These are phyloP conservation scores for Rhododendron mucronatum DNA, from an alignment of 148 eudicot species.

Conservation along the genomic window DNA sequence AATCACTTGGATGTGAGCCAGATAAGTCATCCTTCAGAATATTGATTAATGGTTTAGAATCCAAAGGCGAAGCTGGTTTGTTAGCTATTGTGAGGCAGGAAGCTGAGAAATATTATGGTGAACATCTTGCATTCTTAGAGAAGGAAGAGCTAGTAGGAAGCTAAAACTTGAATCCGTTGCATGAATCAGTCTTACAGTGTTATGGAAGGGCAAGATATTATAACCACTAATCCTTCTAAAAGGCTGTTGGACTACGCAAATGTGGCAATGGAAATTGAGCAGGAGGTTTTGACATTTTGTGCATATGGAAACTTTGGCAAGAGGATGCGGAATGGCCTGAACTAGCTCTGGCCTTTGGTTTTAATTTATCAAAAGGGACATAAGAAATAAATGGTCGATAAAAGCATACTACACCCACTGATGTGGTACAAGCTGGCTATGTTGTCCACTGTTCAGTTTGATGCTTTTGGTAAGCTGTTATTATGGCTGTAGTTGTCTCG, in stretches of 20 bases:
- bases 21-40: constrained; percentile 44
- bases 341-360: not conserved
- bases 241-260: not conserved
- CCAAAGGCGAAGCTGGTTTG: constrained; percentile 32
- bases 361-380: not conserved
- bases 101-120: constrained; percentile 45
- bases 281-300: not conserved
- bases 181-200: not conserved
- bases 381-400: not conserved
- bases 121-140: constrained; percentile 32
- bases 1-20: constrained; percentile 39
- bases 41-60: constrained; percentile 40
- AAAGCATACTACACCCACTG: not conserved
- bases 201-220: not conserved
- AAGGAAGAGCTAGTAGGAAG: constrained; percentile 21
- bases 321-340: not conserved
- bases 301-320: constrained; percentile 1
- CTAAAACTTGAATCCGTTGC: not conserved
- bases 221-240: not conserved
- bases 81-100: constrained; percentile 34
- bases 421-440: not conserved
- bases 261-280: not conserved
- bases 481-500: not conserved
- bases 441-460: not conserved
- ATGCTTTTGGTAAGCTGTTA: not conserved